These are phyloP conservation scores for Chloromonas sp. DNA, from an alignment of 163 green algal genomes.

Conservation along the genomic window DNA sequence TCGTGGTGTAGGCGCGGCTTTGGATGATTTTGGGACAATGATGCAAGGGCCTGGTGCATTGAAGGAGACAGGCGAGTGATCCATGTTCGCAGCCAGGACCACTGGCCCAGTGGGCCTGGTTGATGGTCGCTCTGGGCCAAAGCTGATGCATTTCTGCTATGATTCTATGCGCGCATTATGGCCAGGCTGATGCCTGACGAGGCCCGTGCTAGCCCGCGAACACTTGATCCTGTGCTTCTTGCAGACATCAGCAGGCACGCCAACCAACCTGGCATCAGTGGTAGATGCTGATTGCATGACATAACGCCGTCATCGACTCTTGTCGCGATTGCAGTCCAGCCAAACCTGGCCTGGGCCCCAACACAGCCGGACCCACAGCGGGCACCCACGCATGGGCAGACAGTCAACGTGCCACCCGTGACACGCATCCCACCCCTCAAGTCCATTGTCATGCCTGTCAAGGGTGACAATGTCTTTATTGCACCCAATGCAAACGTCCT, in stretches of 20 bases:
- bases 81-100: too few relatives aligned
- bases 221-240: too few relatives aligned
- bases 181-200: too few relatives aligned
- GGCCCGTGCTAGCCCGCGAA: too few relatives aligned
- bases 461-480: constrained; percentile 74
- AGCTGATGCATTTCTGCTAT: too few relatives aligned
- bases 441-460: constrained; percentile 43
- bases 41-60: constrained; percentile 39
- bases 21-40: constrained; percentile 42
- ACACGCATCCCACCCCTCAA: constrained; percentile 17
- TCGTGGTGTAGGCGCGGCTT: constrained; percentile 27
- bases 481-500: constrained; percentile 85
- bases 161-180: too few relatives aligned
- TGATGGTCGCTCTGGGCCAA: too few relatives aligned
- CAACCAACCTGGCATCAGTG: too few relatives aligned
- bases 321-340: constrained; percentile 22
- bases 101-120: too few relatives aligned
- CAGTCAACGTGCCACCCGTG: constrained; percentile 19
- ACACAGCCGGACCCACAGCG: constrained; percentile 12
- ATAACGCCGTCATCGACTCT: background rate
- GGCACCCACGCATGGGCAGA: constrained; percentile 14
- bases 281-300: too few relatives aligned
- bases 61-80: constrained; percentile 21
- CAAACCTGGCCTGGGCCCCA: constrained; percentile 34
- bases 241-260: too few relatives aligned